Evolutionary conservation across 441 rosid species (phyloP).

Genomic region (Kokia cookei): DNA sequence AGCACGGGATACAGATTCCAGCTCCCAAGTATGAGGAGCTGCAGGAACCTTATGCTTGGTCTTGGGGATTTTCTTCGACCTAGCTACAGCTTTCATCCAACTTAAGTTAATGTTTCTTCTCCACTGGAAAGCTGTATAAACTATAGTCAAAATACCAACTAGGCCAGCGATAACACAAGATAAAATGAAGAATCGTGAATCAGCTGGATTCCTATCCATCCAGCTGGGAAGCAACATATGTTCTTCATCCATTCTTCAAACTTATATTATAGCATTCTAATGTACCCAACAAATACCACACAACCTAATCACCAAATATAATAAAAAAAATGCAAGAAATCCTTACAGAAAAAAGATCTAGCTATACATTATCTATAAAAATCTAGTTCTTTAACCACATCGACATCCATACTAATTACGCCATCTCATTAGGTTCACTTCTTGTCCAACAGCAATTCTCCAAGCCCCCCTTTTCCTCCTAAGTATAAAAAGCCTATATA

Average conservation of each 20-base stretch:
- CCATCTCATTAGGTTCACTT: not conserved
- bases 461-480: not conserved
- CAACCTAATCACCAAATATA: not conserved
- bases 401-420: not conserved
- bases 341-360: not conserved
- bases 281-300: not conserved
- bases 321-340: not conserved
- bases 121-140: constrained; percentile 93
- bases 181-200: constrained; percentile 53
- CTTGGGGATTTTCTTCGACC: constrained; percentile 88
- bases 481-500: not conserved
- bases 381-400: not conserved
- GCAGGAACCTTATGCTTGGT: constrained; percentile 61
- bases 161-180: constrained; percentile 73
- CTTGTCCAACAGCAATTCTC: not conserved
- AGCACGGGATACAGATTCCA: constrained; percentile 59
- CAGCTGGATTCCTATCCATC: constrained; percentile 43
- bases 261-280: constrained; percentile 14
- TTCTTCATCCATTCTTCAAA: constrained; percentile 59
- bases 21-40: constrained; percentile 71
- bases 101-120: constrained; percentile 83
- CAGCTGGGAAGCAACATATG: constrained; percentile 42
- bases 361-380: not conserved
- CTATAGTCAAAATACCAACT: constrained; percentile 77
- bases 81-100: constrained; percentile 93